Percentiles rank a stretch among this genome's conserved stretches.
Conservation (phyloP, 441 rosid genomes). For the Eruca vesicaria region DNA sequence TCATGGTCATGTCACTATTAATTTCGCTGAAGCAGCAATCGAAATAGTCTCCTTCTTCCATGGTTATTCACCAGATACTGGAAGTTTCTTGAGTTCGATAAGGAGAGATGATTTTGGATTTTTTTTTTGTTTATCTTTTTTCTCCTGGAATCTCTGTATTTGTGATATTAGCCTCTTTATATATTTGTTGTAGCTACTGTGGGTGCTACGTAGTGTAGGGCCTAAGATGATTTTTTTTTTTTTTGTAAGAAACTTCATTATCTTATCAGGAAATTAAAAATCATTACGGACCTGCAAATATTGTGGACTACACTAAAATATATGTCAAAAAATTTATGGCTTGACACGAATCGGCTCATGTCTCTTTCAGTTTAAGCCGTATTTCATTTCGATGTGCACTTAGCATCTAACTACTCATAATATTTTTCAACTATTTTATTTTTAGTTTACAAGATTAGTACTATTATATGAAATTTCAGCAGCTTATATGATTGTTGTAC, state of each 20-base stretch:
- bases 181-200: conserved; percentile 24
- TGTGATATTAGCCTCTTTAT: conserved; percentile 19
- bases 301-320: background rate
- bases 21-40: conserved; percentile 25
- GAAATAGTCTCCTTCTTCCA: conserved; percentile 34
- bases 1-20: conserved; percentile 6
- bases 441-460: background rate
- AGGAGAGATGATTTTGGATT: conserved; percentile 19
- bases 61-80: conserved; percentile 24
- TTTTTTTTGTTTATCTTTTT: background rate
- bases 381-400: conserved; percentile 15
- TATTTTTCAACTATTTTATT: background rate
- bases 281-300: background rate
- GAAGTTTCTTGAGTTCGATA: conserved; percentile 41
- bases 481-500: background rate
- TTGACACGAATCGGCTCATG: conserved; percentile 31
- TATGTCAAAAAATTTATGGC: conserved; percentile 9
- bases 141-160: conserved; percentile 16
- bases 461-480: background rate
- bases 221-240: background rate
- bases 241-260: background rate
- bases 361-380: conserved; percentile 29
- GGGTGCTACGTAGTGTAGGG: conserved; percentile 9
- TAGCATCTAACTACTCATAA: conserved; percentile 10
- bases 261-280: background rate